Percentiles rank a stretch among this genome's conserved stretches.
phyloP scores from a whole-genome alignment of 768 basidiomycete genomes.

The Hygrophorus pudorinus region DNA sequence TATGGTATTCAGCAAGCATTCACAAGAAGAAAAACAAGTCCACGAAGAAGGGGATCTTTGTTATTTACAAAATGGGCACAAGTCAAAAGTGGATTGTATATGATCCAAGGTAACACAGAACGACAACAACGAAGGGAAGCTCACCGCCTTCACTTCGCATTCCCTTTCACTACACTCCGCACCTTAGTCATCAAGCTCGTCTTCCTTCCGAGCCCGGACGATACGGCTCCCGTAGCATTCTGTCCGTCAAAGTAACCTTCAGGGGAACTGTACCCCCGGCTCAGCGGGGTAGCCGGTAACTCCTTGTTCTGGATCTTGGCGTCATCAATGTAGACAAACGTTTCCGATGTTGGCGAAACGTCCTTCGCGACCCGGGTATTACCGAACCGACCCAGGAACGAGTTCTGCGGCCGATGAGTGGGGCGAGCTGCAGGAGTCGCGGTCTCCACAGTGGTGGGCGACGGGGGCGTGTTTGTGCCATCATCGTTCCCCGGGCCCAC shows the following conservation, averaged over 20 bases:
- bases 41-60: too few relatives aligned
- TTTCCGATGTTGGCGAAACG: slow-evolving; percentile 20
- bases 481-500: slow-evolving; percentile 32
- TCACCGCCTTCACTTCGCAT: slow-evolving; percentile 22
- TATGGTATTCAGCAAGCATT: neutral
- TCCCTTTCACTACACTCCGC: slow-evolving; percentile 56
- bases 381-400: slow-evolving; percentile 66
- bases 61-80: neutral
- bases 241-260: slow-evolving; percentile 12
- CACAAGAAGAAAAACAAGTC: neutral
- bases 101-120: slow-evolving; percentile 1
- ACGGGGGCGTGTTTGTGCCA: slow-evolving; percentile 35
- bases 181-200: slow-evolving; percentile 75
- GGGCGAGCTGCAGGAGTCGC: slow-evolving; percentile 29
- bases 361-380: slow-evolving; percentile 23
- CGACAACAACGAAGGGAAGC: slow-evolving; percentile 6
- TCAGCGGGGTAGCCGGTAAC: slow-evolving; percentile 29
- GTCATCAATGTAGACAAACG: slow-evolving; percentile 59
- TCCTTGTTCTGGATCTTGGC: slow-evolving; percentile 41
- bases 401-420: slow-evolving; percentile 66
- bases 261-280: slow-evolving; percentile 24
- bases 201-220: slow-evolving; percentile 54
- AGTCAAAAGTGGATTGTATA: slow-evolving; percentile 5
- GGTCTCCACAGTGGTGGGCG: slow-evolving; percentile 25
- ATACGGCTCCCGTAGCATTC: slow-evolving; percentile 1